phyloP scores from a whole-genome alignment of 176 grass and related monocot species.

The Elaeis guineensis region DNA sequence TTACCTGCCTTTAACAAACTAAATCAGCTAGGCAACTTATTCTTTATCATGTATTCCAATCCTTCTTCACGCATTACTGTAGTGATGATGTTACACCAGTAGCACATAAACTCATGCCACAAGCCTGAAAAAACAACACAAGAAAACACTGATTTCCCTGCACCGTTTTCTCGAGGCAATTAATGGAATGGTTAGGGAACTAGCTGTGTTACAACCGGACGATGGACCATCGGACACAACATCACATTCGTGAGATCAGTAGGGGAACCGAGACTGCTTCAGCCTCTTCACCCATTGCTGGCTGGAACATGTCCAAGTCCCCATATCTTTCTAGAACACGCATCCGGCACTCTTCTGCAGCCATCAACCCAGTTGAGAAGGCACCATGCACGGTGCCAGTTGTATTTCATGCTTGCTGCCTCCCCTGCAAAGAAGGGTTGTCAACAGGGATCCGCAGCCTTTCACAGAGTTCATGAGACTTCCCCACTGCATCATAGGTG shows the following conservation, averaged over 20 bases:
- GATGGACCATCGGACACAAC: background rate
- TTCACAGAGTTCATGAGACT: slow-evolving; percentile 64
- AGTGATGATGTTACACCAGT: background rate
- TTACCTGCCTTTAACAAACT: too few species aligned
- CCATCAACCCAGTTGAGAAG: slow-evolving; percentile 81
- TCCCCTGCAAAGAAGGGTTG: slow-evolving; percentile 95
- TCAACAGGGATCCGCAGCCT: slow-evolving; percentile 83
- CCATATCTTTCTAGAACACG: slow-evolving; percentile 82
- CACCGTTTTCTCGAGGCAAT: slow-evolving; percentile 34
- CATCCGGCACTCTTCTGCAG: slow-evolving; percentile 86
- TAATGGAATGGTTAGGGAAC: slow-evolving; percentile 32
- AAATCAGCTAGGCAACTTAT: too few species aligned
- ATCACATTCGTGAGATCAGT: slow-evolving; percentile 81
- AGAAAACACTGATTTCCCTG: slow-evolving; percentile 11
- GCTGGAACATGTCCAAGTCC: slow-evolving; percentile 58
- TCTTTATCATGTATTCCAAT: too few species aligned
- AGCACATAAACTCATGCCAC: slow-evolving; percentile 27
- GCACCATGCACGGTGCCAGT: slow-evolving; percentile 84
- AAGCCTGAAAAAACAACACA: slow-evolving; percentile 24
- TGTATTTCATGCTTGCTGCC: slow-evolving; percentile 83
- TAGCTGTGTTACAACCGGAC: slow-evolving; percentile 1
- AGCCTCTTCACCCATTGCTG: slow-evolving; percentile 58
- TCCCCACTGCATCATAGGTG: slow-evolving; percentile 77
- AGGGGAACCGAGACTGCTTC: slow-evolving; percentile 64
- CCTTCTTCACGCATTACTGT: too few species aligned